Percentiles rank a stretch among this genome's conserved stretches.
phyloP scores from a whole-genome alignment of 352 stramenopile species.

The Phytophthora pisi region DNA sequence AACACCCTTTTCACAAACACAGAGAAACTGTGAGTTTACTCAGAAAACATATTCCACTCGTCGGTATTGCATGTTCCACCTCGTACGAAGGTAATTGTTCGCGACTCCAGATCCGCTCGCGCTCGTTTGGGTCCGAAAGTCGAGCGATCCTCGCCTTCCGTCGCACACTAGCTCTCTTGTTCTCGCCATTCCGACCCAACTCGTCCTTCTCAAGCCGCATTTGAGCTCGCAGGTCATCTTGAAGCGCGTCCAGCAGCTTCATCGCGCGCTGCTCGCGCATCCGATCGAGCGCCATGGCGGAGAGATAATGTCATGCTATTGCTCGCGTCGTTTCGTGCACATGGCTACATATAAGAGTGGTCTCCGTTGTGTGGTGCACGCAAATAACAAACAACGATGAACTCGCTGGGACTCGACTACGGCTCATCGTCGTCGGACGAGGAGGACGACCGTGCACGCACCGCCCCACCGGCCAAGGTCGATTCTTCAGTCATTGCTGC shows the following conservation, averaged over 20 bases:
- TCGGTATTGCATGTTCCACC: conserved; percentile 19
- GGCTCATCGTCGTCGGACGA: conserved; percentile 42
- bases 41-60: not conserved
- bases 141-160: conserved; percentile 53
- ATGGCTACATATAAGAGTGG: conserved; percentile 17
- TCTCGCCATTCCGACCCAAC: conserved; percentile 24
- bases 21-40: not conserved
- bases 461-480: not conserved
- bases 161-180: conserved; percentile 38
- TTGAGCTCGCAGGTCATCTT: conserved; percentile 65
- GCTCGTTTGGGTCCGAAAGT: conserved; percentile 50
- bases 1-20: conserved; percentile 32
- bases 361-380: conserved; percentile 15
- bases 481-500: not conserved
- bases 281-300: conserved; percentile 49
- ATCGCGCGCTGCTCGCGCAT: conserved; percentile 65
- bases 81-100: conserved; percentile 48
- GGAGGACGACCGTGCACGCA: conserved; percentile 15
- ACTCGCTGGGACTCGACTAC: conserved; percentile 48
- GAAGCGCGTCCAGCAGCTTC: conserved; percentile 59
- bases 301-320: not conserved
- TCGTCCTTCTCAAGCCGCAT: conserved; percentile 64
- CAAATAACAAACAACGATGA: conserved; percentile 33
- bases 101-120: conserved; percentile 62
- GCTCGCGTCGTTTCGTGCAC: conserved; percentile 26